Conservation (phyloP, 148 eudicot genomes). For the Cornus suecica region DNA sequence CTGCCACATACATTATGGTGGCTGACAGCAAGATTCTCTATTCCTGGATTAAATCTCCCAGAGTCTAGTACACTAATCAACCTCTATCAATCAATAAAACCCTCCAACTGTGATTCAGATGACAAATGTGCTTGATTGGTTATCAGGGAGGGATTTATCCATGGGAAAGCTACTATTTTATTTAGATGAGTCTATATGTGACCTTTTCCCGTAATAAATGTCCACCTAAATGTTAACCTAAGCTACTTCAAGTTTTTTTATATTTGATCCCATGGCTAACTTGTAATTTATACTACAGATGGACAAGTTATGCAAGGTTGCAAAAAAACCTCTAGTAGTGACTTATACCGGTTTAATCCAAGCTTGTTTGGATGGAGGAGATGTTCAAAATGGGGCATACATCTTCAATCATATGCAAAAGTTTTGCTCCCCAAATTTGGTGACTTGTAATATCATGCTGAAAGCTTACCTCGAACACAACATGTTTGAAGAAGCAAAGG, state of each 20-base stretch:
- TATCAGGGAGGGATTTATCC: too few relatives aligned
- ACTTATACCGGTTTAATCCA: slow-evolving; percentile 90
- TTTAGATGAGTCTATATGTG: neutral
- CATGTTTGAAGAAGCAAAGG: slow-evolving; percentile 71
- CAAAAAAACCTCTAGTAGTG: slow-evolving; percentile 83
- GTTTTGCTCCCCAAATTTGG: slow-evolving; percentile 81
- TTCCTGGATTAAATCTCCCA: too few relatives aligned
- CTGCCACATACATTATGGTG: too few relatives aligned
- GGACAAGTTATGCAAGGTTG: slow-evolving; percentile 85
- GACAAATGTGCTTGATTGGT: too few relatives aligned
- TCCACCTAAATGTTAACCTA: neutral
- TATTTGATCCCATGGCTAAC: slow-evolving; percentile 1
- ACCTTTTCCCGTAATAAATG: neutral
- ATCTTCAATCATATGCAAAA: slow-evolving; percentile 76
- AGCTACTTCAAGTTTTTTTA: neutral
- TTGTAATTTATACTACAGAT: slow-evolving; percentile 38
- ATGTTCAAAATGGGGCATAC: slow-evolving; percentile 49
- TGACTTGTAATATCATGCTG: slow-evolving; percentile 75
- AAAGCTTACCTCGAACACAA: slow-evolving; percentile 61
- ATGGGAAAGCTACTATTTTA: too few relatives aligned
- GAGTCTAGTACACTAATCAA: too few relatives aligned
- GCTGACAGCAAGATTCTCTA: too few relatives aligned
- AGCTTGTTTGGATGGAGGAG: slow-evolving; percentile 65
- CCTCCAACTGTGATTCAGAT: too few relatives aligned
- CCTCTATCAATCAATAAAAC: too few relatives aligned